Evolutionary conservation across 2,329 filamentous ascomycete species (phyloP).

Genomic region (Botrytis sinoallii): DNA sequence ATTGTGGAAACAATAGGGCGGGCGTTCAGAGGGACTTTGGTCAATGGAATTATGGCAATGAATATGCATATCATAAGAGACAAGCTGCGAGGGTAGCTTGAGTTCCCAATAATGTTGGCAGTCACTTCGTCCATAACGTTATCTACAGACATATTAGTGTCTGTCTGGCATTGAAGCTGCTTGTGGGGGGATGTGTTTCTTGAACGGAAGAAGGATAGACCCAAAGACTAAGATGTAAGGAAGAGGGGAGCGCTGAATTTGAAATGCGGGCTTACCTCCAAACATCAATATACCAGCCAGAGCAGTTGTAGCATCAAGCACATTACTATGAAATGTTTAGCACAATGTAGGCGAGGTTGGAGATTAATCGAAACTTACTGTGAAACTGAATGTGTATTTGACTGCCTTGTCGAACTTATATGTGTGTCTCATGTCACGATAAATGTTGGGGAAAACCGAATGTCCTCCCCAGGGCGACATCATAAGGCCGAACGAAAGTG

Average conservation of each 20-base stretch:
- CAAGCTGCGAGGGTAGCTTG: constrained; percentile 69
- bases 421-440: constrained; percentile 71
- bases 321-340: constrained; percentile 54
- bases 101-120: constrained; percentile 75
- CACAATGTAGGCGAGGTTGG: not conserved
- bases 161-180: not conserved
- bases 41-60: constrained; percentile 89
- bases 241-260: not conserved
- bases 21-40: constrained; percentile 88
- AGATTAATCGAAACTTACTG: constrained; percentile 49
- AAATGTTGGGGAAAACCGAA: constrained; percentile 78
- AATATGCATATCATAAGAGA: constrained; percentile 81
- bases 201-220: not conserved
- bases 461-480: constrained; percentile 74
- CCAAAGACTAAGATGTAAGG: not conserved
- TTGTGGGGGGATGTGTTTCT: not conserved
- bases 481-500: constrained; percentile 83
- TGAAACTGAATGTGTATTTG: constrained; percentile 79
- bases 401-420: constrained; percentile 68
- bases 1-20: constrained; percentile 83
- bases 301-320: constrained; percentile 78
- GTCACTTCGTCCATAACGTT: constrained; percentile 83
- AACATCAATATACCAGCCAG: constrained; percentile 91
- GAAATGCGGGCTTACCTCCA: constrained; percentile 44
- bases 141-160: constrained; percentile 1